A percentile compares a stretch with the other conserved stretches of the same genome.
Conservation (phyloP, 768 basidiomycete genomes). For the Sarcodon sp. region DNA sequence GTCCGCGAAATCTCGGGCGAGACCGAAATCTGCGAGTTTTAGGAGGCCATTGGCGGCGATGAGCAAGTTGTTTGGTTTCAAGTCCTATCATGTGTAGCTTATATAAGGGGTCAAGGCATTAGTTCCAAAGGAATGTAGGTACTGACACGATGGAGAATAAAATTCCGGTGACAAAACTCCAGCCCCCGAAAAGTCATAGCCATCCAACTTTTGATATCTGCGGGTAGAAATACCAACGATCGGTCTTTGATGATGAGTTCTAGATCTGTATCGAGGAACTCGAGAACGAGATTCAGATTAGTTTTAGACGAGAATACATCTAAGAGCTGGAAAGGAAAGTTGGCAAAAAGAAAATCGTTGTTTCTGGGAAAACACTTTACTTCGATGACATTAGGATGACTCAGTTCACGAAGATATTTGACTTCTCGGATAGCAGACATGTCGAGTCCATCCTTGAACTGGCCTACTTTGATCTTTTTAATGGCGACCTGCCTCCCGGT, state of each 20-base stretch:
- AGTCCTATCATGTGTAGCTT: slow-evolving; percentile 44
- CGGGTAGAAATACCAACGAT: slow-evolving; percentile 81
- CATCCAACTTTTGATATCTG: slow-evolving; percentile 98
- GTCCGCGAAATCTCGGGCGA: slow-evolving; percentile 92
- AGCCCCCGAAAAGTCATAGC: slow-evolving; percentile 95
- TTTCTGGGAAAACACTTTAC: slow-evolving; percentile 25
- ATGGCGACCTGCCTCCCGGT: slow-evolving; percentile 86
- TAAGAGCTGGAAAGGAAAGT: slow-evolving; percentile 47
- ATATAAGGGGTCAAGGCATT: neutral
- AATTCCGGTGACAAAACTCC: slow-evolving; percentile 97
- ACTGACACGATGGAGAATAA: slow-evolving; percentile 81
- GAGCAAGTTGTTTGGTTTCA: slow-evolving; percentile 98
- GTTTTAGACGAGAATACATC: slow-evolving; percentile 96
- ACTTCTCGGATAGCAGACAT: slow-evolving; percentile 99
- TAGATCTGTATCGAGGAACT: slow-evolving; percentile 91
- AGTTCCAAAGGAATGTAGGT: neutral
- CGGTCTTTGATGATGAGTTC: slow-evolving; percentile 96
- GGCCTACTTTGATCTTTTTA: slow-evolving; percentile 95
- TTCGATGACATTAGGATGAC: slow-evolving; percentile 92
- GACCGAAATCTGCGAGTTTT: slow-evolving; percentile 97
- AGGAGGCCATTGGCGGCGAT: slow-evolving; percentile 84
- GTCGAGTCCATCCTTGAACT: slow-evolving; percentile 95
- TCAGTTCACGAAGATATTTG: slow-evolving; percentile 88
- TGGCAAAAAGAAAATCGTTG: neutral
- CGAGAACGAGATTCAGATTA: slow-evolving; percentile 93